These are phyloP conservation scores for Aspergillus ostianus DNA, from an alignment of 495 filamentous ascomycete genomes.

Conservation along the genomic window DNA sequence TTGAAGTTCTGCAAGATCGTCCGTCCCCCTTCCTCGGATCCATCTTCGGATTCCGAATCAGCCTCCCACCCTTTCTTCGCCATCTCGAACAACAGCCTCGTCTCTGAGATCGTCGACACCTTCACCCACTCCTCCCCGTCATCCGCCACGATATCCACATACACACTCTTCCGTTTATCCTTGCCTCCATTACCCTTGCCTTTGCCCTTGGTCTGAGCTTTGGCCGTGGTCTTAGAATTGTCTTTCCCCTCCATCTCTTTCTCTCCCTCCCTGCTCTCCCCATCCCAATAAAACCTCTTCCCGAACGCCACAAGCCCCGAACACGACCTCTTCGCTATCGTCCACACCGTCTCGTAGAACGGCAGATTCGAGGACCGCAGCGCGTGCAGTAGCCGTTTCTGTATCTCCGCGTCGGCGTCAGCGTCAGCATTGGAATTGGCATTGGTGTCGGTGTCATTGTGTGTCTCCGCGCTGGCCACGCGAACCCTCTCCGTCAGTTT, in stretches of 20 bases:
- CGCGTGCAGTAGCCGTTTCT: constrained; percentile 39
- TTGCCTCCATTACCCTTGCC: constrained; percentile 16
- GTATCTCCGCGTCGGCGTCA: constrained; percentile 17
- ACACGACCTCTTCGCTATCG: constrained; percentile 46
- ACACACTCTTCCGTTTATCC: constrained; percentile 29
- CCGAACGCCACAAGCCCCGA: constrained; percentile 49
- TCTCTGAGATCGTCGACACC: constrained; percentile 58
- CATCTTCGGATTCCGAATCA: constrained; percentile 38
- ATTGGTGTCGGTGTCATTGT: constrained; percentile 9
- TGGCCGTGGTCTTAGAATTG: not conserved
- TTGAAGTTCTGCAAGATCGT: constrained; percentile 37
- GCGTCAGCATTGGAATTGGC: constrained; percentile 19
- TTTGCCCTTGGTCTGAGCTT: constrained; percentile 3
- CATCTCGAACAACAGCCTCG: constrained; percentile 57
- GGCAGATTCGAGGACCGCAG: constrained; percentile 57
- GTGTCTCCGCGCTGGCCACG: constrained; percentile 9
- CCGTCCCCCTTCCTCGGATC: constrained; percentile 19
- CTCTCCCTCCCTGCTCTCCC: constrained; percentile 8
- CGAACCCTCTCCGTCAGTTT: constrained; percentile 38
- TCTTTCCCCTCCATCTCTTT: constrained; percentile 18
- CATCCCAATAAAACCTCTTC: constrained; percentile 56
- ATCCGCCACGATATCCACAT: constrained; percentile 41
- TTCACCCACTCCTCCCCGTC: constrained; percentile 61
- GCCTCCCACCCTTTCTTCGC: constrained; percentile 63
- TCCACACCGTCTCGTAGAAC: constrained; percentile 57